Evolutionary conservation across 495 filamentous ascomycete genomes (phyloP), one percentile per base, ranked within the genome.

Genomic region (Xylaria telfairii): DNA sequence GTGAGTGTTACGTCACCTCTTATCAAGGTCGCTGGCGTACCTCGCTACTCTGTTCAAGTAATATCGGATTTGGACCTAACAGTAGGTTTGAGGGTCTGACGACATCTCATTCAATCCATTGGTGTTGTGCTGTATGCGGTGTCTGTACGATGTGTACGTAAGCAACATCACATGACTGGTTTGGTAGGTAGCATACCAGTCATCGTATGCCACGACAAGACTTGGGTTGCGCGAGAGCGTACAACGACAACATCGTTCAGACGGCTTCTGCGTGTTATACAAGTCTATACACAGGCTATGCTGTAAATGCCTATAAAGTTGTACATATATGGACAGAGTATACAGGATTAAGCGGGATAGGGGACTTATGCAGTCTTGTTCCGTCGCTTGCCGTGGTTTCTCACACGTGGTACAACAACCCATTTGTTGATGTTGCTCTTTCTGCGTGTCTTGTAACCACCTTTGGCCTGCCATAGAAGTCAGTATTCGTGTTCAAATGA

Each of bases 371-470:
- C 72, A 56, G 73, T 83, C 81, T 89, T 89, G 72, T 80, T 72
- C 70, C 87, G 83, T 68, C 87, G 83, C 83, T 92, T 92, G 78
- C 92, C 92, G 80, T 93, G 91, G 82, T 94, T 94, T 72, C 93
- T 88, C 65, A 86, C 85, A 69, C 93, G 87, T 49, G 91, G 85
- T 30, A 88, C 88, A 56, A 96, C 91, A 63, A 96, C 91, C 77
- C 89, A 93, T 78, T 90, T 93, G 84, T 95, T 95, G 80, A 91
- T 77, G 71, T 94, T 96, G 81, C 86, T 71, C 71, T 77, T 84
- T 71, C 88, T 89, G 70, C 96, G 89, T 65, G 96, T 99, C 87
- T 98, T 99, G 88, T 92, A 98, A 49, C 96, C 96, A 74, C 92
- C 91, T 89, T 99, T 99, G 78, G 96, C 89, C 95, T 94, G 69